A percentile compares a stretch with the other conserved stretches of the same genome.
Conservation (phyloP, 139 green algal species). For the Chlamydomonas schloesseri region DNA sequence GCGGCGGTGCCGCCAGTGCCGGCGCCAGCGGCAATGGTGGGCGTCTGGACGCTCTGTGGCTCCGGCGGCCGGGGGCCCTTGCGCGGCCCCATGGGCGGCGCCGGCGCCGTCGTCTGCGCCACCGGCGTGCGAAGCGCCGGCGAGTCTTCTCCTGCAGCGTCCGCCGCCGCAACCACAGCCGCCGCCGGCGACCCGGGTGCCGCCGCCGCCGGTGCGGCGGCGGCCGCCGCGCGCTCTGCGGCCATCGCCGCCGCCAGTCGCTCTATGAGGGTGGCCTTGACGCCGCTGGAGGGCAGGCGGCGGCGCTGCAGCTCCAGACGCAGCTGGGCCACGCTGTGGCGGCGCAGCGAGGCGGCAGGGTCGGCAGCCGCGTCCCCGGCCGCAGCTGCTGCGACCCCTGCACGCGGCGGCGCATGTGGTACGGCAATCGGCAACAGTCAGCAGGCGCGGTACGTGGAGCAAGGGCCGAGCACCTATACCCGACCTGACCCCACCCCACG, state of each 20-base stretch:
- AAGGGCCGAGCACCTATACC: too few species aligned
- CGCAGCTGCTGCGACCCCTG: too few species aligned
- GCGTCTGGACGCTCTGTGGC: too few species aligned
- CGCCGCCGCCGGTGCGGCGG: too few species aligned
- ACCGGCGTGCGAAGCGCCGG: background rate
- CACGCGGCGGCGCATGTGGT: too few species aligned
- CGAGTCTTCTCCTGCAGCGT: background rate
- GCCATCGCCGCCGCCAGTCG: background rate
- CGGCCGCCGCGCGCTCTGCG: background rate
- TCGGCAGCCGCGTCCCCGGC: too few species aligned
- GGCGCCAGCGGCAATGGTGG: background rate
- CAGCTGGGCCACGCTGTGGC: conserved; percentile 5
- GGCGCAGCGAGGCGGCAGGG: background rate
- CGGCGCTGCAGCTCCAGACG: background rate
- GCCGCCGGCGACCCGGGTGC: too few species aligned
- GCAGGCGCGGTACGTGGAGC: too few species aligned
- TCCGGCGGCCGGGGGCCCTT: too few species aligned
- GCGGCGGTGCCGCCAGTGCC: background rate
- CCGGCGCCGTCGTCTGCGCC: background rate
- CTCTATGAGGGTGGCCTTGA: background rate
- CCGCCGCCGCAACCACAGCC: background rate
- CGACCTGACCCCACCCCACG: too few species aligned
- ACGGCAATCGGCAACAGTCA: too few species aligned
- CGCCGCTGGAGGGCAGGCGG: background rate
- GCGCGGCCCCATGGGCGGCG: background rate